Percentiles rank a stretch among this genome's conserved stretches.
Evolutionary conservation across 2,329 filamentous ascomycete genomes (phyloP).

Genomic region (Verticillium albo-atrum): DNA sequence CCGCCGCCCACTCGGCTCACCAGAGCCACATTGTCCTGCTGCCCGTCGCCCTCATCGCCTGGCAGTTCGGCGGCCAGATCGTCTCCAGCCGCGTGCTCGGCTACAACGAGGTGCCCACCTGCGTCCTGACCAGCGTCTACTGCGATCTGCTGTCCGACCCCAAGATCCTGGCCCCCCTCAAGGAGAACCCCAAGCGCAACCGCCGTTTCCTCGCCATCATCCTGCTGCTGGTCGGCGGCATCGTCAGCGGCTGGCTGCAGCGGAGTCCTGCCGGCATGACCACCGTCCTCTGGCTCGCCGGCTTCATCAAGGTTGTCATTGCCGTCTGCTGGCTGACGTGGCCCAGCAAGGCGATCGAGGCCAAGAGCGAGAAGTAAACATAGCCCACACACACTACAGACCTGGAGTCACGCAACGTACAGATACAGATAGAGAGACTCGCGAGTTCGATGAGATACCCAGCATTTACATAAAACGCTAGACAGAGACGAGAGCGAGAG

Average conservation of each 20-base stretch:
- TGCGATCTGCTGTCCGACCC: conserved; percentile 49
- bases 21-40: conserved; percentile 36
- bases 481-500: background rate
- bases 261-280: conserved; percentile 33
- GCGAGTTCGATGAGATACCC: background rate
- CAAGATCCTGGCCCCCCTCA: conserved; percentile 31
- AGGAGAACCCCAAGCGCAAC: conserved; percentile 45
- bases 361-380: conserved; percentile 8
- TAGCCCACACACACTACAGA: background rate
- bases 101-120: conserved; percentile 49
- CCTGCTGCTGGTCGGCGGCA: conserved; percentile 40
- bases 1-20: conserved; percentile 10
- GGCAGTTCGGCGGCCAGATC: conserved; percentile 51
- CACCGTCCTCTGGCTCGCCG: conserved; percentile 39
- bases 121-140: conserved; percentile 50
- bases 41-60: conserved; percentile 42
- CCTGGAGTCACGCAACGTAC: background rate
- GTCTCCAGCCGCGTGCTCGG: conserved; percentile 43
- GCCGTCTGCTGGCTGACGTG: conserved; percentile 29
- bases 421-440: background rate
- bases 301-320: conserved; percentile 37
- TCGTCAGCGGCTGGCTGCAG: conserved; percentile 44
- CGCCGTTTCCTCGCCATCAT: conserved; percentile 39
- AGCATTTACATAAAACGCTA: background rate
- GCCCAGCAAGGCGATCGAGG: conserved; percentile 16